phyloP scores from a whole-genome alignment of 352 stramenopile genomes.

The Pythium brassicae region DNA sequence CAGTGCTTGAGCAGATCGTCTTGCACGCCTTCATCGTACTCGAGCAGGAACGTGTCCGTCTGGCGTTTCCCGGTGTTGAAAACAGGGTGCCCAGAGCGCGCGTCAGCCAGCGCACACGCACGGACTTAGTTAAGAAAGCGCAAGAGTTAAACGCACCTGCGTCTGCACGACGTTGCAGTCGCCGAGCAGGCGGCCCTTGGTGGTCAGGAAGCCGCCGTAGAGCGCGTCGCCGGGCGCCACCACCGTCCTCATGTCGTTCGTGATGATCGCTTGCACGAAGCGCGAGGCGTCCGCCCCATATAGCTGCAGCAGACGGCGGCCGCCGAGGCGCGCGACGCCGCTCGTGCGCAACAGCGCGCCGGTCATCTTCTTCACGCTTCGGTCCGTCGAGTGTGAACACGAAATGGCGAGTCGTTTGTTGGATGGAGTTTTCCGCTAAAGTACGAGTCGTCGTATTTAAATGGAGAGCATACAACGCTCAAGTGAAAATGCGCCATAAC shows the following conservation, averaged over 20 bases:
- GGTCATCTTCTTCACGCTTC: slow-evolving; percentile 5
- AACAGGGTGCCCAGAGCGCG: not conserved
- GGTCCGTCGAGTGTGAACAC: not conserved
- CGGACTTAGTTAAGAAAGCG: not conserved
- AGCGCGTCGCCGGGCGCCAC: slow-evolving; percentile 45
- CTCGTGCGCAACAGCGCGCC: slow-evolving; percentile 26
- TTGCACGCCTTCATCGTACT: slow-evolving; percentile 58
- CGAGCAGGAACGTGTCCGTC: slow-evolving; percentile 65
- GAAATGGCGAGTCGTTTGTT: not conserved
- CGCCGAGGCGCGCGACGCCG: slow-evolving; percentile 43
- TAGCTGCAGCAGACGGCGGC: slow-evolving; percentile 63
- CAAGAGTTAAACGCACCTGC: slow-evolving; percentile 21
- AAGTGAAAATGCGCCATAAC: not conserved
- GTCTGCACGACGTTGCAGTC: slow-evolving; percentile 76
- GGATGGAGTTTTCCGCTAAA: not conserved
- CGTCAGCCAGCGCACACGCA: not conserved
- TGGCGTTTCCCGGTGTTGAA: slow-evolving; percentile 5
- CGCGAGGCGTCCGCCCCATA: slow-evolving; percentile 59
- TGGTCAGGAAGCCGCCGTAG: slow-evolving; percentile 77
- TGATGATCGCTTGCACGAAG: slow-evolving; percentile 81
- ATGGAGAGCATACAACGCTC: too few relatives aligned
- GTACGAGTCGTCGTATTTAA: too few relatives aligned
- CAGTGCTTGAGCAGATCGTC: slow-evolving; percentile 75
- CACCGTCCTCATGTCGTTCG: slow-evolving; percentile 78
- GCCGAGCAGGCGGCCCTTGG: slow-evolving; percentile 72